phyloP scores from a whole-genome alignment of 495 filamentous ascomycete species.

The Penicillium steckii region DNA sequence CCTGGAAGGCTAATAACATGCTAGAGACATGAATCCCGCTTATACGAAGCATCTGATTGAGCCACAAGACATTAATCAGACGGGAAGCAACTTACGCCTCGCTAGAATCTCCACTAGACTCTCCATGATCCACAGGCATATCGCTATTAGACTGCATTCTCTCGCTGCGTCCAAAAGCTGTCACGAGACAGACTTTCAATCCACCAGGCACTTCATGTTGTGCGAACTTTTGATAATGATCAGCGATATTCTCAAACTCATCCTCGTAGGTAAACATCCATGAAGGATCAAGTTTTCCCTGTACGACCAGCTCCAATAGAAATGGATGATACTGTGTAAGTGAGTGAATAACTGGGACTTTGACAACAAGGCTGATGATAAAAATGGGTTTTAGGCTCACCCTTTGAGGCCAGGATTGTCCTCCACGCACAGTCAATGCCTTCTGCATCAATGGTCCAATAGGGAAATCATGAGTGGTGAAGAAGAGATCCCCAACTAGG shows the following conservation, averaged over 20 bases:
- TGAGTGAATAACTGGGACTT: no score
- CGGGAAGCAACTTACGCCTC: no score
- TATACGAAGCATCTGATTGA: no score
- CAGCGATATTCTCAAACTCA: conserved; percentile 26
- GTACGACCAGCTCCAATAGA: conserved; percentile 22
- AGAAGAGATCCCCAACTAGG: conserved; percentile 34
- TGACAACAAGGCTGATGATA: no score
- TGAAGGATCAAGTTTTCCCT: conserved; percentile 27
- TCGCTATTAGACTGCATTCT: conserved; percentile 1
- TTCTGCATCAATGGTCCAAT: conserved; percentile 30
- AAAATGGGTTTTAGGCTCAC: conserved; percentile 4
- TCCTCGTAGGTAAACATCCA: conserved; percentile 32
- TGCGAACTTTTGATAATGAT: conserved; percentile 20
- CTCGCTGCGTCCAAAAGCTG: conserved; percentile 21
- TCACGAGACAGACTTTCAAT: conserved; percentile 27
- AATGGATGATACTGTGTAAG: conserved; percentile 27
- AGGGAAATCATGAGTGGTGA: conserved; percentile 27
- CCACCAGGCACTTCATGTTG: conserved; percentile 23
- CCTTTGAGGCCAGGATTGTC: conserved; percentile 24
- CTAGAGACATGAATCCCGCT: no score
- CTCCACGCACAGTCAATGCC: conserved; percentile 27
- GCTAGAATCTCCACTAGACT: not conserved
- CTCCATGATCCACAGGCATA: not conserved
- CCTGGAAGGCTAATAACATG: no score
- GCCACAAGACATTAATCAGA: no score